Conservation (phyloP, 768 basidiomycete species). For the Hydnomerulius pinastri region DNA sequence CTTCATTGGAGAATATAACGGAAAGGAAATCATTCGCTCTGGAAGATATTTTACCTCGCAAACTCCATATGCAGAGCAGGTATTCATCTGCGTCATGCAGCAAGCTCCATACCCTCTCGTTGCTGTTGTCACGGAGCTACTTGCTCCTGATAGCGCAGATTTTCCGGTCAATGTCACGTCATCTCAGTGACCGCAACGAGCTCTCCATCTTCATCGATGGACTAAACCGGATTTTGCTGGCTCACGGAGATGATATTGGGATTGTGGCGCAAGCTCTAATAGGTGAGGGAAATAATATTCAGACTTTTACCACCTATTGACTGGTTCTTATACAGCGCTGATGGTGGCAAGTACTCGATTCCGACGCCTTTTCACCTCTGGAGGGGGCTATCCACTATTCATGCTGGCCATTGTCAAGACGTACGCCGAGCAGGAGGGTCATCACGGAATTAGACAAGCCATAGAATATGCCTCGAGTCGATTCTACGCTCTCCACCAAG, state of each 20-base stretch:
- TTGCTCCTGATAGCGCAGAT: constrained; percentile 68
- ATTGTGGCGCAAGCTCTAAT: constrained; percentile 75
- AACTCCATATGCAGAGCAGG: constrained; percentile 9
- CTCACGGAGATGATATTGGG: constrained; percentile 73
- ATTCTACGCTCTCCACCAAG: constrained; percentile 73
- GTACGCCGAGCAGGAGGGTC: constrained; percentile 60
- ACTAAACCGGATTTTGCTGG: constrained; percentile 65
- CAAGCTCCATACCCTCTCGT: constrained; percentile 47
- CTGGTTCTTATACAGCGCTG: constrained; percentile 46
- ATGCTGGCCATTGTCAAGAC: constrained; percentile 72
- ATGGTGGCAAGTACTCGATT: constrained; percentile 80
- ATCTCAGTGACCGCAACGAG: constrained; percentile 69
- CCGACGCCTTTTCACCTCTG: constrained; percentile 70
- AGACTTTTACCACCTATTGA: not conserved
- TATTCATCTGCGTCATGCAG: constrained; percentile 14
- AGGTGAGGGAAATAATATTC: constrained; percentile 43
- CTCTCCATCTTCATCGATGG: constrained; percentile 68
- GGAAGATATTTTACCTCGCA: constrained; percentile 49
- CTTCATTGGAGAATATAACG: constrained; percentile 38
- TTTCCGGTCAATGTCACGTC: constrained; percentile 70
- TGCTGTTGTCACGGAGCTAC: constrained; percentile 68
- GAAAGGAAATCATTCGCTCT: constrained; percentile 39
- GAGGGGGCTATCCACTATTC: constrained; percentile 72
- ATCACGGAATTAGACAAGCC: constrained; percentile 60
- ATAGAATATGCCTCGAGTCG: constrained; percentile 73